Base-by-base conservation (phyloP, 192 early-diverging fungal species). In the Mortierella claussenii region DNA sequence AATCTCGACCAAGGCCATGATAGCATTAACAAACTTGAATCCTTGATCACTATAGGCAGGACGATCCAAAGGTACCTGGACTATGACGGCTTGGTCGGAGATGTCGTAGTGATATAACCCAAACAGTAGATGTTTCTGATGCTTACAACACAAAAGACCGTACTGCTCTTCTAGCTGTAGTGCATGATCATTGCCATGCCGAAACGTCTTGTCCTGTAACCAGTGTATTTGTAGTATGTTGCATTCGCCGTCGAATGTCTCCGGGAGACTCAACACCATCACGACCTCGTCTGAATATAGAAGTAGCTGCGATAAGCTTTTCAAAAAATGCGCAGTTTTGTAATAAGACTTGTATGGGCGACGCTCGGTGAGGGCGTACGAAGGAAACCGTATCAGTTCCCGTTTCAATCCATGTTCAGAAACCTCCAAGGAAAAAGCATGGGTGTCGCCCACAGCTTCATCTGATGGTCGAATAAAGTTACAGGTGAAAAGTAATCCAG, bases 161-260 rank as follows among this genome's bases (percentile, higher is more conserved):
- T 6, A 2, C 20, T 26, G 15, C 21, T 43, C 55, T 8, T 37
- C 6, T 32, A 43, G 24, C 23, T 28, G 30, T 6, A 57, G 21
- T 10, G 55, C 17, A 18, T 44, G 20, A 21, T 43, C 5, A 44
- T 42, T 27, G 6, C 34, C 55, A 4, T 28, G 24, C 49, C 55
- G 40, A 26, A 43, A 57, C 7, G 24, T 5, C 24, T 43, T 28
- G 37, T 43, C 40, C 55, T 57, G 55, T 28, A 43, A 6, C 55
- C 55, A 57, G 36, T 57, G 20, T 43, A 26, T 18, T 57, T 57
- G 55, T 40, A 57, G 11, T 26, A 57, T 33, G 23, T 23, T 57
- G 26, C 55, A 57, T 7, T 57, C 55, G 55, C 55, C 55, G 23
- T 43, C 23, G 40, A 43, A 57, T 44, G 55, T 57, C 55, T 42